Percentiles rank a stretch among this genome's conserved stretches.
phyloP scores from a whole-genome alignment of 1,284 basidiomycete species.

The Trichosporon sp. region DNA sequence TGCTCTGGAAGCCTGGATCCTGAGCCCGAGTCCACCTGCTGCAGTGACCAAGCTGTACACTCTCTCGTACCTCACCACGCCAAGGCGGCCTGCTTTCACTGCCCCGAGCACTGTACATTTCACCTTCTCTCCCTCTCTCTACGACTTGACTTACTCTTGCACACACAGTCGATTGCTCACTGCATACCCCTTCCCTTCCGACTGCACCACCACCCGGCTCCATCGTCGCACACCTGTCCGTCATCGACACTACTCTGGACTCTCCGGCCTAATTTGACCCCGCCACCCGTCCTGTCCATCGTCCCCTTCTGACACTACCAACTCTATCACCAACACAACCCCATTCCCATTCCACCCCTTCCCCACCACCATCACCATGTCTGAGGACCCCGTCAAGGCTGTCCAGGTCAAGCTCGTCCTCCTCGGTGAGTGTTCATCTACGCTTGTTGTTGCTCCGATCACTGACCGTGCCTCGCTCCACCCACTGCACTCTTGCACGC shows the following conservation, averaged over 20 bases:
- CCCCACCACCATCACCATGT: slow-evolving; percentile 31
- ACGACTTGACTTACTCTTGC: background rate
- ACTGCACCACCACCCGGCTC: no score
- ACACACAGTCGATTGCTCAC: background rate
- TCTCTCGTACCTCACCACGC: no score
- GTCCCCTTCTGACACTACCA: background rate
- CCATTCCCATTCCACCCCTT: background rate
- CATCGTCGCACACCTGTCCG: background rate
- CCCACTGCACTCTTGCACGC: background rate
- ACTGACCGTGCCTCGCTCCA: slow-evolving; percentile 3
- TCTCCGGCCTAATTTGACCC: slow-evolving; percentile 4
- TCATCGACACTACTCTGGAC: background rate
- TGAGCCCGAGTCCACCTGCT: no score
- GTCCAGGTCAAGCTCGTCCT: slow-evolving; percentile 88
- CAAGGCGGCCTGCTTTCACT: background rate
- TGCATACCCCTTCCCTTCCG: background rate
- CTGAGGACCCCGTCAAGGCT: slow-evolving; percentile 67
- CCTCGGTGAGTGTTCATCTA: slow-evolving; percentile 63
- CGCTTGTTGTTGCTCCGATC: background rate
- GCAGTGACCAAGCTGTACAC: no score
- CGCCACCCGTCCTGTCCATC: slow-evolving; percentile 3
- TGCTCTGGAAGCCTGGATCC: no score
- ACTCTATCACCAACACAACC: slow-evolving; percentile 1
- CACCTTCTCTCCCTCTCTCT: background rate
- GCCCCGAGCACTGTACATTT: background rate